Evolutionary conservation across 2,329 filamentous ascomycete species (phyloP), one percentile per base, ranked within the genome.

Genomic region (Fusarium anthophilum): DNA sequence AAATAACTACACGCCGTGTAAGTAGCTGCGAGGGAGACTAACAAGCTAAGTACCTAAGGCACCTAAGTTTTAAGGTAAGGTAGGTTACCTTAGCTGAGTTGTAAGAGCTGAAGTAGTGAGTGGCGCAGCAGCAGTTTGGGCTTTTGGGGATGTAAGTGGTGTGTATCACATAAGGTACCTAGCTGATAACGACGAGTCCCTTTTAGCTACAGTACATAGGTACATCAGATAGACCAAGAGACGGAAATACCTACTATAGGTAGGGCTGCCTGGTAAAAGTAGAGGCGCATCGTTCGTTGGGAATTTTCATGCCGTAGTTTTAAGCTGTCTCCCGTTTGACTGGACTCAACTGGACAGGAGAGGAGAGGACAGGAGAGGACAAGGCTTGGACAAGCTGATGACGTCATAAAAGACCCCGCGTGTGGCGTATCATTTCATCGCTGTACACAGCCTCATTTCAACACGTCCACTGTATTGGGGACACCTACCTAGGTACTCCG

Each of bases 361-460:
- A 9, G 32, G 41, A 9, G 26, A 24, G 41, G 41, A 10, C 5
- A 39, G 37, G 38, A n/a, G 32, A 35, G 32, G 3, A 17, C 10
- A 10, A 18, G 47, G 38, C 60, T 66, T 24, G 39, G 47, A 59
- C 44, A 59, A 22, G 58, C 64, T 41, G 45, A 70, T 70, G 66
- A 70, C 66, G 66, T 70, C 47, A 54, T 30, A 5, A 47, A 22
- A 51, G 48, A 70, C 70, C 66, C 70, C 66, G 70, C 57, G 41
- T 71, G 70, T 73, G 70, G 70, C 66, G 66, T 71, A 74, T 57
- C 53, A 43, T n/a, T 24, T 14, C 22, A 32, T 10, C 32, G 7
- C 6, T 35, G 32, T 32, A 10, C 66, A 74, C 70, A 74, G 70
- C 70, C 70, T 73, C 70, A 56, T 30, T 28, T 55, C 24, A 41